A percentile compares a stretch with the other conserved stretches of the same genome.
phyloP scores from a whole-genome alignment of 164 flowering plant species.

The Echeveria elegans region DNA sequence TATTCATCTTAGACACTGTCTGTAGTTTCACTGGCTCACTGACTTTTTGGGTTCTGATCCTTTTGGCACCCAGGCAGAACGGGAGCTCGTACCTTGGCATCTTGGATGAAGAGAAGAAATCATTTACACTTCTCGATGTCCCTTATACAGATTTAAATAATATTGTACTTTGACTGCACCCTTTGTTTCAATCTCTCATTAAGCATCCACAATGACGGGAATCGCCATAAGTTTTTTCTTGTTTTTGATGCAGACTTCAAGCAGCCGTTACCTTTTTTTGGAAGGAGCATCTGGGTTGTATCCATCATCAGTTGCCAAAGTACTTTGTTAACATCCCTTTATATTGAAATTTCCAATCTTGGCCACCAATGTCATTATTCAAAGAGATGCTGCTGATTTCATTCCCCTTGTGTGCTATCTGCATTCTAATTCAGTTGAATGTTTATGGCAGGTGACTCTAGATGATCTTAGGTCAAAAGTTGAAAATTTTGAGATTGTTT shows the following conservation, averaged over 20 bases:
- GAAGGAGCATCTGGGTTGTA: constrained; percentile 74
- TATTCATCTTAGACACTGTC: not conserved
- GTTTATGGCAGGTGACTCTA: constrained; percentile 46
- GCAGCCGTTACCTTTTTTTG: constrained; percentile 42
- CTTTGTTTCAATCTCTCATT: not conserved
- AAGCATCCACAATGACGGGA: not conserved
- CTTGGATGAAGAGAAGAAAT: constrained; percentile 39
- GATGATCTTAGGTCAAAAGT: constrained; percentile 36
- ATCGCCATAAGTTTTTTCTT: constrained; percentile 3
- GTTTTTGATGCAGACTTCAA: constrained; percentile 42
- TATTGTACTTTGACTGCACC: constrained; percentile 40
- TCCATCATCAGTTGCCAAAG: constrained; percentile 82
- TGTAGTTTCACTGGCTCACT: not conserved
- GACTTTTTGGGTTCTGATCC: not conserved
- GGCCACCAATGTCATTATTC: not conserved
- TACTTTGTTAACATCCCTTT: constrained; percentile 9
- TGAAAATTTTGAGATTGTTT: constrained; percentile 48
- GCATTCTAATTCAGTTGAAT: not conserved
- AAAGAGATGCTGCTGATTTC: not conserved
- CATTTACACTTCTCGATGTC: constrained; percentile 46
- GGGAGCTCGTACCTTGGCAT: constrained; percentile 82
- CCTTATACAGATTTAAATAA: constrained; percentile 77
- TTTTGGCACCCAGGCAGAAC: constrained; percentile 49
- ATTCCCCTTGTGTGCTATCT: not conserved
- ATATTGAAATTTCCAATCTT: not conserved